Base-by-base conservation (phyloP, 2,329 filamentous ascomycete genomes). In the Ascosphaera apis region DNA sequence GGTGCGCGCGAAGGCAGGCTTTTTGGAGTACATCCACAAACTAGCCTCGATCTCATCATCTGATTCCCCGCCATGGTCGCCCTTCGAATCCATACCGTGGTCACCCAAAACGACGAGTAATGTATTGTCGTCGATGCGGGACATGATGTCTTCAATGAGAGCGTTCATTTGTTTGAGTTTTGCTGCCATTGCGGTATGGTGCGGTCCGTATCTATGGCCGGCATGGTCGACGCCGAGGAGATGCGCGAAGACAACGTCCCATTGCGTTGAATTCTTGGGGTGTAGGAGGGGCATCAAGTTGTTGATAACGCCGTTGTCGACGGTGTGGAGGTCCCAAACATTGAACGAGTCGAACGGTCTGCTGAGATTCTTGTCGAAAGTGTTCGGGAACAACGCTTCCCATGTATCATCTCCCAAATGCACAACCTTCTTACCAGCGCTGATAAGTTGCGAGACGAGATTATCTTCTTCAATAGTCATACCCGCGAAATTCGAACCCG, bases 351-450 rank as follows among this genome's bases (percentile, higher is more conserved):
- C 86, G 53, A 92, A 98, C 0, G 88, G 72, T 45, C 66, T 71
- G 45, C 84, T 92, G 38, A 93, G 70, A 38, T 86, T 78, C 6
- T 73, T 61, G 52, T 92, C 76, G 48, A 98, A 98, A 53, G 91
- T 83, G n/a, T 67, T 80, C 0, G 88, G 88, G 51, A 95, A 98
- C 12, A 98, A 62, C 31, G 81, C 68, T 44, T 83, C 79, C 88
- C 88, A 98, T 3, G 88, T 98, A 56, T 98, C 86, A 53, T 98
- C 88, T n/a, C 88, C 88, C 27, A 98, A 61, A 48, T 98, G 91
- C 4, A 84, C 88, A 44, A 98, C 70, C 43, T 68, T 79, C 62
- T 82, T 77, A 25, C 72, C 71, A 12, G 69, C 67, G 45, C 64
- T 59, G 38, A 61, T 65, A 41, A 80, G 47, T 47, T 80, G 75